Evolutionary conservation across 768 basidiomycete species (phyloP).

Genomic region (Antrodiella citrinella): DNA sequence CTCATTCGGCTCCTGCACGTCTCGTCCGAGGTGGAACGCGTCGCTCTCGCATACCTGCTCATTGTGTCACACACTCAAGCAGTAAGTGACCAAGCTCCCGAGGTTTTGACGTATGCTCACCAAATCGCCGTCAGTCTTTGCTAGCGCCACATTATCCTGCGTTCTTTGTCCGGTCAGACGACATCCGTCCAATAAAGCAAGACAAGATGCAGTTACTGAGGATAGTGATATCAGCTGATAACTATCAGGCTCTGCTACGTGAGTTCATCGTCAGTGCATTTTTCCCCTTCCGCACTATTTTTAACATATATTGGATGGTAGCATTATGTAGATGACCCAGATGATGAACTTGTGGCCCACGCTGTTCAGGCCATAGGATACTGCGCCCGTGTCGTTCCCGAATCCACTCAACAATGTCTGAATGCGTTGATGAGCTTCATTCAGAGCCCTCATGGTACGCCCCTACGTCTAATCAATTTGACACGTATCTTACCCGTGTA

Average conservation of each 20-base stretch:
- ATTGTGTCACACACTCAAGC: constrained; percentile 57
- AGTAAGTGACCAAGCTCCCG: constrained; percentile 34
- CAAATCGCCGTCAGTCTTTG: constrained; percentile 40
- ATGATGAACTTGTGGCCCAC: constrained; percentile 62
- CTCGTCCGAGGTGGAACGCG: constrained; percentile 67
- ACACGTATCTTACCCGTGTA: not conserved
- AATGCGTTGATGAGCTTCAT: constrained; percentile 73
- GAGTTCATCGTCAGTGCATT: constrained; percentile 70
- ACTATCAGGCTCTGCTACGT: constrained; percentile 60
- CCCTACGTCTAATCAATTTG: not conserved
- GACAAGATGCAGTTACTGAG: constrained; percentile 71
- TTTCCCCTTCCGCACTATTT: constrained; percentile 1
- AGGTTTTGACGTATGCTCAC: not conserved
- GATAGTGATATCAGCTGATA: constrained; percentile 56
- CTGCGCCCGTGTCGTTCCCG: constrained; percentile 62
- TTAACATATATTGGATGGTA: constrained; percentile 21
- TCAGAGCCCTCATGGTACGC: constrained; percentile 56
- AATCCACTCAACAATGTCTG: constrained; percentile 64
- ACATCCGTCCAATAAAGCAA: constrained; percentile 57
- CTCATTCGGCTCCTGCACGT: constrained; percentile 63
- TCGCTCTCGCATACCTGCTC: constrained; percentile 65
- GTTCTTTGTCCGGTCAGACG: constrained; percentile 65
- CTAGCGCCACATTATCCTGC: constrained; percentile 55
- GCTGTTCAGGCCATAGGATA: constrained; percentile 75
- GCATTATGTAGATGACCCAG: constrained; percentile 77